Base-by-base conservation (phyloP, 2,329 filamentous ascomycete genomes). In the Aspergillus niger region DNA sequence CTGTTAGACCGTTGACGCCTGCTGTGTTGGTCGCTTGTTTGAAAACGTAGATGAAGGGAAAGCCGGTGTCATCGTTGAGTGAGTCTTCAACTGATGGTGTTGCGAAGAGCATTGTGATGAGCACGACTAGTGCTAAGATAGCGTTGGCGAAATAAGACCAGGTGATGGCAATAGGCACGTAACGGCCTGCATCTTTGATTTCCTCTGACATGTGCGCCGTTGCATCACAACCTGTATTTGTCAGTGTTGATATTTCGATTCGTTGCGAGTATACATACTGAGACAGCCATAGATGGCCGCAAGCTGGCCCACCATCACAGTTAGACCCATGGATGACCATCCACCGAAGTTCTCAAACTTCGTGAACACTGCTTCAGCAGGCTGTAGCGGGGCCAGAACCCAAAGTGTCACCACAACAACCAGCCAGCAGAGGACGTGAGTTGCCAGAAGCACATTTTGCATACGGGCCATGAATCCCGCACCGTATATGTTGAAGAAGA, bases 1-100 rank as follows among this genome's bases (percentile, higher is more conserved):
- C 53, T 7, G 43, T 55, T 6, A 55, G 28, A 1, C 66, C 70
- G 17, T 70, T 73, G 11, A 72, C 69, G 4, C 70, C 70, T 0
- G 65, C 58, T 5, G 59, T 65, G 3, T 67, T 66, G 15, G 70
- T 57, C 7, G 69, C 63, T 10, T 72, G 63, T 11, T 61, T 57
- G 54, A 86, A 82, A 47, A 83, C 78, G 48, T 83, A 79, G 65
- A 81, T 75, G 66, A 81, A 76, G 10, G 82, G 78, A 50, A 79
- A 82, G 0, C 76, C 72, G 0, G 80, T 82, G 2, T 69, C 62
- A 5, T 79, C 76, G 5, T 72, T 67, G 1, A 81, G 72, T 1
- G 80, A 73, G 28, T 67, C 62, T 3, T 72, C 66, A 2, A 76
- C 63, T 7, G 71, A 70, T 8, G 70, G 70, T 15, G 74, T 65